phyloP scores from a whole-genome alignment of 139 green algal species.

The Pycnococcus provasolii region DNA sequence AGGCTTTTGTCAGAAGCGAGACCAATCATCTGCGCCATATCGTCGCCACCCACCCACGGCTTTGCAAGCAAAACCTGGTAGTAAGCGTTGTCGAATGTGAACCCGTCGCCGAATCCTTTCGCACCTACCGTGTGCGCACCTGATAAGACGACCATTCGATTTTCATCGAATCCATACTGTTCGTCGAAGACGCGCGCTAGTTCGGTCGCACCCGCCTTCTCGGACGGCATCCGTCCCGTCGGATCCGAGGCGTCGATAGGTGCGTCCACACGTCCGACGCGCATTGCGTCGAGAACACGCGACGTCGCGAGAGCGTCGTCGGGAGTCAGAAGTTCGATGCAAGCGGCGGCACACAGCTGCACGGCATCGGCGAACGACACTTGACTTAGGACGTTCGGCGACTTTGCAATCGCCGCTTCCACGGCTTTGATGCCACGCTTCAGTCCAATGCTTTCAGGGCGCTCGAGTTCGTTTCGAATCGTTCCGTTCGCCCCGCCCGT shows the following conservation, averaged over 20 bases:
- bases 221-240: background rate
- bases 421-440: slow-evolving; percentile 56
- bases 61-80: slow-evolving; percentile 43
- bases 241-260: background rate
- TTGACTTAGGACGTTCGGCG: too few species aligned
- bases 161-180: background rate
- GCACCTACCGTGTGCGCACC: slow-evolving; percentile 62
- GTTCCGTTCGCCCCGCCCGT: slow-evolving; percentile 71
- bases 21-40: slow-evolving; percentile 62
- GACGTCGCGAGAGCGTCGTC: too few species aligned
- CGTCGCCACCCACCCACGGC: slow-evolving; percentile 26
- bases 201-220: background rate
- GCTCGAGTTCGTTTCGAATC: slow-evolving; percentile 67
- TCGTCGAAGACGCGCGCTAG: background rate
- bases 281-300: too few species aligned
- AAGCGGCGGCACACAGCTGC: too few species aligned
- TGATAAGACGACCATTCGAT: slow-evolving; percentile 49
- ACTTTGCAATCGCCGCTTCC: too few species aligned
- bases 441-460: slow-evolving; percentile 73
- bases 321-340: too few species aligned
- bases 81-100: slow-evolving; percentile 86
- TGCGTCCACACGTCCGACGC: too few species aligned
- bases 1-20: slow-evolving; percentile 75
- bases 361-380: too few species aligned
- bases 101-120: slow-evolving; percentile 83